These are phyloP conservation scores for Solanum hybrid DNA, from an alignment of 305 asterid genomes.

Conservation along the genomic window DNA sequence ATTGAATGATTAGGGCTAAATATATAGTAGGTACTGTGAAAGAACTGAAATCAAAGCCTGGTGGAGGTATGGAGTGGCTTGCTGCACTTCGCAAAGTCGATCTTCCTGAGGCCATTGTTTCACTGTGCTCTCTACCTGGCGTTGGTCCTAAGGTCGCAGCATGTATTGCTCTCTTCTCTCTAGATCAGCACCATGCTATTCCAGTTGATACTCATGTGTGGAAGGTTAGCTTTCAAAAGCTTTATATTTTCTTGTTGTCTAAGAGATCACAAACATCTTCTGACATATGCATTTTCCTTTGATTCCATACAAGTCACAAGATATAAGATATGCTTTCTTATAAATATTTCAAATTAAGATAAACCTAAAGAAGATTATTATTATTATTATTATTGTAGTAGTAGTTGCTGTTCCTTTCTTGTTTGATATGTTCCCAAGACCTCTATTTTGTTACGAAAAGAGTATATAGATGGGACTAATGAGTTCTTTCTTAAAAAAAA, in stretches of 20 bases:
- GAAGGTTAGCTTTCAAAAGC: constrained; percentile 45
- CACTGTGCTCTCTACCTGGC: constrained; percentile 69
- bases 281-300: neutral
- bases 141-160: constrained; percentile 99
- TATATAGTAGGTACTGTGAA: constrained; percentile 75
- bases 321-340: neutral
- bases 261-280: neutral
- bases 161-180: constrained; percentile 82
- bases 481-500: neutral
- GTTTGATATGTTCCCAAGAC: neutral
- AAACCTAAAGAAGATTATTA: neutral
- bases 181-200: constrained; percentile 92
- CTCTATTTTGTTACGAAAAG: neutral
- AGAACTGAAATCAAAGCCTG: constrained; percentile 67
- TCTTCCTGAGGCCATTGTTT: constrained; percentile 59
- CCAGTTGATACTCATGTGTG: constrained; percentile 98
- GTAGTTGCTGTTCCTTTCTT: neutral
- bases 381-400: neutral
- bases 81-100: constrained; percentile 62
- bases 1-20: constrained; percentile 57
- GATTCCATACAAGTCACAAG: neutral
- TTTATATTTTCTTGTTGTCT: neutral
- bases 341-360: neutral
- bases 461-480: neutral
- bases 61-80: constrained; percentile 86